Conservation (phyloP, 2,329 filamentous ascomycete genomes). For the Pseudocercospora musae region DNA sequence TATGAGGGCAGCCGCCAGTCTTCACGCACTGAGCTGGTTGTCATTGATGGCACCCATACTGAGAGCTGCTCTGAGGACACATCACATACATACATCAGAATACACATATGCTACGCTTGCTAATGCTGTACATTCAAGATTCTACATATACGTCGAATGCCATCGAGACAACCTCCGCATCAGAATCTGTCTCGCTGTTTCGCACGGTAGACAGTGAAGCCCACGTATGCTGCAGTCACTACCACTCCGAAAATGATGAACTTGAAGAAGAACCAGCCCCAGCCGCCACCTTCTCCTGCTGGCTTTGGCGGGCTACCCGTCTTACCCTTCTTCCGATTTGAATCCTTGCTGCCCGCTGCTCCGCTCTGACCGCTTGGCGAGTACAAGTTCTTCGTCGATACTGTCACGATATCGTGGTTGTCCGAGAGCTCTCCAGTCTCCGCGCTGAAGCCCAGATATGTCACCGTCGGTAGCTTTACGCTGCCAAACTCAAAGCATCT, state of each 20-base stretch:
- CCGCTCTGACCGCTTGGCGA: conserved; percentile 48
- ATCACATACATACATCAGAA: background rate
- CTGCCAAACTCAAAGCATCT: conserved; percentile 73
- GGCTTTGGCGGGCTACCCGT: conserved; percentile 44
- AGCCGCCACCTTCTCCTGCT: conserved; percentile 50
- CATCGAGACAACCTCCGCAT: conserved; percentile 2
- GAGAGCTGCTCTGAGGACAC: conserved; percentile 37
- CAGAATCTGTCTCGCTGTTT: conserved; percentile 47
- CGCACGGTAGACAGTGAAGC: conserved; percentile 78
- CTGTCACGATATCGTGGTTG: conserved; percentile 92
- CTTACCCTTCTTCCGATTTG: conserved; percentile 42
- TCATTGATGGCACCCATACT: conserved; percentile 29
- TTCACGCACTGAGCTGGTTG: conserved; percentile 25
- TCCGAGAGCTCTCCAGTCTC: conserved; percentile 96
- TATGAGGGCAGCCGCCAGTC: conserved; percentile 31
- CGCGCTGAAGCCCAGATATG: conserved; percentile 66
- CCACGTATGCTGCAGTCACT: conserved; percentile 73
- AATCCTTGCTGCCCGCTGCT: conserved; percentile 36
- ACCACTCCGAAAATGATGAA: conserved; percentile 70
- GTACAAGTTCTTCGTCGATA: conserved; percentile 87
- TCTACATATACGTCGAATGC: conserved; percentile 10
- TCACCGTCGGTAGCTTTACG: conserved; percentile 70
- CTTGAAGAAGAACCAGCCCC: conserved; percentile 77
- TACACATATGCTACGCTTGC: background rate
- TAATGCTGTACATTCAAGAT: conserved; percentile 5